Evolutionary conservation across 1,284 basidiomycete species (phyloP), one percentile per base, ranked within the genome.

Genomic region (Caloboletus inedulis): DNA sequence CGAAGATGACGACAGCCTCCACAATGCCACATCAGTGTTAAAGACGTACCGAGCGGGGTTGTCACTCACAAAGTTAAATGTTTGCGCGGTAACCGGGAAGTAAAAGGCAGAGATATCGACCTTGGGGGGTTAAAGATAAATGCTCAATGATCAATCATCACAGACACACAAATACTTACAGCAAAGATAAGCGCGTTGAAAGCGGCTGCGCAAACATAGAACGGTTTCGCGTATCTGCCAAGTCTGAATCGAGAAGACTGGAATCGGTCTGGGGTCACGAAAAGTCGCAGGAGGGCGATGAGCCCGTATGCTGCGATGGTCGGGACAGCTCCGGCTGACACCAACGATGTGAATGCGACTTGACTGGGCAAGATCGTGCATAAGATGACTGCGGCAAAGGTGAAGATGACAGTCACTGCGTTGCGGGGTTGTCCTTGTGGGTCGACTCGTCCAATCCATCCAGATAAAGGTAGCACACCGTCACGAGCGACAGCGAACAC

Each of bases 401-500:
- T 65, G 65, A 81, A 88, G 65, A 93, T 91, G 60, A 92, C 81
- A 0, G 87, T 91, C 8, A 92, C 83, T 8, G 91, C 89, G 64
- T 92, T 86, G 53, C 76, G 79, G 0, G 91, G 91, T 61, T 92
- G 87, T 3, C 88, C 85, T 16, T 79, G 70, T 0, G 69, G 56
- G 41, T 87, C 82, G 40, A 94, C 87, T 58, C 77, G 72, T 37
- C 88, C 84, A 50, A 94, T 88, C 91, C 89, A 94, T 8, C 72
- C 57, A 0, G 89, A 91, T 51, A 90, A 67, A 1, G 91, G 91
- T 16, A 94, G 75, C 1, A 94, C 89, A 30, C 91, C 91, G 60
- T 94, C 91, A 51, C 91, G 85, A 18, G 91, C 91, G 46, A 94
- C 87, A 14, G 91, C 91, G 60, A 88, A 94, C 40, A 94, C 78